Conservation (phyloP, 345 rosid genomes). For the Syzygium jambos region DNA sequence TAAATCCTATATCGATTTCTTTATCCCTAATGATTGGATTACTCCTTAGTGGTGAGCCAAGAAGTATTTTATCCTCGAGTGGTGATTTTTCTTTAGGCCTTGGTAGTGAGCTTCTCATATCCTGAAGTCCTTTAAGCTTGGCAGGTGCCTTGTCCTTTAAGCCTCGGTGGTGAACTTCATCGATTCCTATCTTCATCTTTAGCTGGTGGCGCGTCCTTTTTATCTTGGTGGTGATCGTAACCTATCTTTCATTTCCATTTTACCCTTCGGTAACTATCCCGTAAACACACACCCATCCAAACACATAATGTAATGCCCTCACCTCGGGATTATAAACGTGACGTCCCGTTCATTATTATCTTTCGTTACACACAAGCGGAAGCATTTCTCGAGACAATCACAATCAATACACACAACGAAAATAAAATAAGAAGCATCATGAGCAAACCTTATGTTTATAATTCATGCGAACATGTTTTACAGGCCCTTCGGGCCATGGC, state of each 20-base stretch:
- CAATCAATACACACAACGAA: no score
- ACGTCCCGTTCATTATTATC: no score
- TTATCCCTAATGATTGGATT: background rate
- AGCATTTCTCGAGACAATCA: no score
- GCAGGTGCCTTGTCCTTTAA: background rate
- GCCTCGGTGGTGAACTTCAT: background rate
- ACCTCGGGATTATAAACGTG: no score
- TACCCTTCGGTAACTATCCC: background rate
- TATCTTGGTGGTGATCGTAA: no score
- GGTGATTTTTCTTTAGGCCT: background rate
- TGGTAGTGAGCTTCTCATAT: background rate
- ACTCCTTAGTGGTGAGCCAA: background rate
- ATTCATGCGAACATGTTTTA: no score
- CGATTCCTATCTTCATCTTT: background rate
- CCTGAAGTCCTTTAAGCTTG: background rate
- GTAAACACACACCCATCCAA: background rate
- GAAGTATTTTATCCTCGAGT: background rate
- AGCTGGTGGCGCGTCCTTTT: accelerated
- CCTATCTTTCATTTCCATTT: background rate
- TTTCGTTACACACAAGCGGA: no score
- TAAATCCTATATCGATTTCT: no score
- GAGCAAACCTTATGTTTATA: no score
- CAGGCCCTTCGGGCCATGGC: no score
- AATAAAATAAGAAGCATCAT: no score
- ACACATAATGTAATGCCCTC: no score